Evolutionary conservation across 1,284 basidiomycete genomes (phyloP).

Genomic region (Bjerkandera adusta): DNA sequence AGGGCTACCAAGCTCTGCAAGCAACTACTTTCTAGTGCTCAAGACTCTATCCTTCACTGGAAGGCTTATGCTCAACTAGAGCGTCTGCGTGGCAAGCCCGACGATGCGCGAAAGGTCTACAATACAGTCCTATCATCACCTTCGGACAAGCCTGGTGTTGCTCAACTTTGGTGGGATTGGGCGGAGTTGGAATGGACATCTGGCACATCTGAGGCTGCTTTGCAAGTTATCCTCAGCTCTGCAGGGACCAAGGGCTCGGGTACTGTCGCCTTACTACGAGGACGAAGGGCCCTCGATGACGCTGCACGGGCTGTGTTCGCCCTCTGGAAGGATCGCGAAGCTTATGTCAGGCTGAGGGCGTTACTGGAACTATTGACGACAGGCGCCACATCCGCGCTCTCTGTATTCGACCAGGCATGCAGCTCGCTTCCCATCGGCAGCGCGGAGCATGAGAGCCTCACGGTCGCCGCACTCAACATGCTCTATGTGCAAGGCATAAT

Average conservation of each 20-base stretch:
- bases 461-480: constrained; percentile 55
- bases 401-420: constrained; percentile 46
- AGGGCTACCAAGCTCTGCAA: constrained; percentile 80
- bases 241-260: constrained; percentile 49
- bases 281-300: constrained; percentile 57
- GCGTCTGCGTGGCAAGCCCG: constrained; percentile 62
- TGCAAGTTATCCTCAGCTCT: constrained; percentile 52
- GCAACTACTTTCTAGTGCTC: constrained; percentile 57
- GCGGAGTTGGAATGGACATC: constrained; percentile 87
- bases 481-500: constrained; percentile 59
- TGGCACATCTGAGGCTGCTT: constrained; percentile 46
- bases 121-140: constrained; percentile 52
- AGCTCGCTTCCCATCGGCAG: constrained; percentile 26
- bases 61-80: constrained; percentile 81
- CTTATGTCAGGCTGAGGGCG: constrained; percentile 62
- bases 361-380: constrained; percentile 62
- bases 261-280: constrained; percentile 53
- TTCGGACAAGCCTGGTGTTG: constrained; percentile 34
- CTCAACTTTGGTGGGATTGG: constrained; percentile 83
- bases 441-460: constrained; percentile 55
- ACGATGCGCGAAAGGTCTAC: constrained; percentile 85
- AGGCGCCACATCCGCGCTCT: constrained; percentile 39
- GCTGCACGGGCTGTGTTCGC: constrained; percentile 29
- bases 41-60: constrained; percentile 76
- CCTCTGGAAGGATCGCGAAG: constrained; percentile 53